These are phyloP conservation scores for Conticribra guillardii DNA, from an alignment of 108 stramenopile species.

Conservation along the genomic window DNA sequence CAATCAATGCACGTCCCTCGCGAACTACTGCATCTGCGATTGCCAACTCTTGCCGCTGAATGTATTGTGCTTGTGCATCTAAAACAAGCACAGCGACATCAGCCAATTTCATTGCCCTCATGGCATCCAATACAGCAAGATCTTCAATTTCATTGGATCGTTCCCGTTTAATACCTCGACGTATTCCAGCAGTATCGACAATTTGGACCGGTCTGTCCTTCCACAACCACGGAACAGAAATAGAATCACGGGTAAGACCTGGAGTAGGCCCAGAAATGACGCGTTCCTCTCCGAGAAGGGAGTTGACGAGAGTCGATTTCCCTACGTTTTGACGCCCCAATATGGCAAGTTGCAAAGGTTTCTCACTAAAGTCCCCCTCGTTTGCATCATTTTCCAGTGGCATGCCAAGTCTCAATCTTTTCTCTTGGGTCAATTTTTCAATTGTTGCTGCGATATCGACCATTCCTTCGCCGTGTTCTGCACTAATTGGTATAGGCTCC, in stretches of 20 bases:
- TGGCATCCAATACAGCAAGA: constrained; percentile 81
- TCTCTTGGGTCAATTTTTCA: constrained; percentile 57
- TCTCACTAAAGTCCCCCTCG: constrained; percentile 22
- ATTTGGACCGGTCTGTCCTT: constrained; percentile 68
- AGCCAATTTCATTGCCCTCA: constrained; percentile 89
- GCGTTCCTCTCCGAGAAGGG: constrained; percentile 74
- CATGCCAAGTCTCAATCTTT: constrained; percentile 47
- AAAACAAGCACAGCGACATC: constrained; percentile 91
- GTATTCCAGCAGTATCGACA: constrained; percentile 90
- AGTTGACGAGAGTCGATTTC: constrained; percentile 87
- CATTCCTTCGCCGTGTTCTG: constrained; percentile 87
- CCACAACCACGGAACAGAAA: constrained; percentile 83
- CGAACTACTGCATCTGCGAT: constrained; percentile 89
- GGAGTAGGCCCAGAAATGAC: constrained; percentile 82
- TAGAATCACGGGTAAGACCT: constrained; percentile 93
- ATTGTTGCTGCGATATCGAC: constrained; percentile 80
- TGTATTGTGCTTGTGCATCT: constrained; percentile 74
- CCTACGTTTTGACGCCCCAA: constrained; percentile 92
- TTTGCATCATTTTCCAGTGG: constrained; percentile 17
- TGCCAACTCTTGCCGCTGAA: constrained; percentile 86
- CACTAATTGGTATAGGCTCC: constrained; percentile 83
- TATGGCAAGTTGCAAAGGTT: constrained; percentile 86
- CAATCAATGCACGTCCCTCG: constrained; percentile 87
- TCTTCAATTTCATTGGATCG: constrained; percentile 80
- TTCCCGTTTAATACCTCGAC: constrained; percentile 69